Base-by-base conservation (phyloP, 371 early-diverging fungal species). In the Chytridiales sp. region DNA sequence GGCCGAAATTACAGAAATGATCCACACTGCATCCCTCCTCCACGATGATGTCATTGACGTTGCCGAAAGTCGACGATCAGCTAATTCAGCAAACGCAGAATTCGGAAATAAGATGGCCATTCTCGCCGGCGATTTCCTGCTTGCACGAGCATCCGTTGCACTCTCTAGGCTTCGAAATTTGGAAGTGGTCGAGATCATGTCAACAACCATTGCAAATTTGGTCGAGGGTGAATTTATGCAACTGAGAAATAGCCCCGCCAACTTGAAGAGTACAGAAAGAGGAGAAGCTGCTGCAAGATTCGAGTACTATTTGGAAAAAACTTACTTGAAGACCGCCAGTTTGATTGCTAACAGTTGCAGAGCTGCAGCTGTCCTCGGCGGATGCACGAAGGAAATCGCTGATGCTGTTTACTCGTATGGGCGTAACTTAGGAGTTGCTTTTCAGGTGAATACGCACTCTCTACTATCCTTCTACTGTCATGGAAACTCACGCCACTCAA, bases 171-270 rank as follows among this genome's bases (percentile, higher is more conserved):
- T 97, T 55, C 85, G 91, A 27, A 89, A 93, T 62, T 78, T 90
- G 34, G 92, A 93, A 66, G 94, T 95, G 13, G 92, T 90, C 17
- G 96, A 96, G 61, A 74, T 95, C 47, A 84, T 96, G 72, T 89
- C 94, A 35, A 92, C 95, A 2, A 92, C 92, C 48, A 92, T 97
- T 70, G 85, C 91, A 19, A 88, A 95, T 61, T 70, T 95, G 34
- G 97, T 94, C 0, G 96, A 96, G 70, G 97, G 97, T 22, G 97
- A 96, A 75, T 91, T 97, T 62, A 92, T 94, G 91, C 95, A 97
- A 74, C 75, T 96, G 9, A 82, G 90, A 52, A 90, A 93, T 66
- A 42, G 40, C 48, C 46, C 56, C 15, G 4, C 8, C 22, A 24
- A 6, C 22, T 47, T 34, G 8, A 21, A 21, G 27, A 30, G 6